Base-by-base conservation (phyloP, 2,329 filamentous ascomycete genomes). In the Hymenoscyphus infarciens region DNA sequence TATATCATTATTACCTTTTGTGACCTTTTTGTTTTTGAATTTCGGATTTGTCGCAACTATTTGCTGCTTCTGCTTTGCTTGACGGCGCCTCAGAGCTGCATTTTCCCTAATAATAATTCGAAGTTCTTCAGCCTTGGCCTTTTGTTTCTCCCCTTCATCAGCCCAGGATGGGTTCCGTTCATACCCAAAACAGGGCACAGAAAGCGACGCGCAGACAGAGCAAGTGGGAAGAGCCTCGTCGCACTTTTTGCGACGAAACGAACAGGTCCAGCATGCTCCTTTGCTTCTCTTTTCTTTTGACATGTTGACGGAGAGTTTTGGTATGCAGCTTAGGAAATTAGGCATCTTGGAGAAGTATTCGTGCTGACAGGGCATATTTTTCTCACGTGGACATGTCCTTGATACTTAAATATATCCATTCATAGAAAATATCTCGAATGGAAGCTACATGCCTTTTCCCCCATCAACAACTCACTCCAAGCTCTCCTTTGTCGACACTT, bases 191-290 rank as follows among this genome's bases (percentile, higher is more conserved):
- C 38, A 59, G 15, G 57, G 33, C 10, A 59, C 29, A 49, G 33
- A 25, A 13, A 59, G 45, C 10, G 35, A 57, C 15, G 22, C 33
- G 45, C 84, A 87, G 64, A 83, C 83, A 8, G 82, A 81, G 79
- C 84, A 87, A 71, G 79, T 77, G 62, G 83, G 83, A 60, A 79
- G 77, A 68, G 82, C 82, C 74, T 87, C 84, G 71, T 87, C 84
- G 76, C 84, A 87, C 79, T 87, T 87, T 77, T 87, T 87, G 65
- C 83, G 79, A 71, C 84, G 78, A 68, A 87, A 74, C 72, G 84
- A 79, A 79, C 84, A 87, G 57, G 84, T 87, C 73, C 86, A 87
- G 81, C 84, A 88, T n/a, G 42, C 57, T 66, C 82, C 85, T 54
- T 63, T 56, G 31, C 61, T 63, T 31, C 73, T 78, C 82, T 39